Percentiles rank a stretch among this genome's conserved stretches.
These are phyloP conservation scores for Claviceps sp. DNA, from an alignment of 2,329 filamentous ascomycete genomes.

Conservation along the genomic window DNA sequence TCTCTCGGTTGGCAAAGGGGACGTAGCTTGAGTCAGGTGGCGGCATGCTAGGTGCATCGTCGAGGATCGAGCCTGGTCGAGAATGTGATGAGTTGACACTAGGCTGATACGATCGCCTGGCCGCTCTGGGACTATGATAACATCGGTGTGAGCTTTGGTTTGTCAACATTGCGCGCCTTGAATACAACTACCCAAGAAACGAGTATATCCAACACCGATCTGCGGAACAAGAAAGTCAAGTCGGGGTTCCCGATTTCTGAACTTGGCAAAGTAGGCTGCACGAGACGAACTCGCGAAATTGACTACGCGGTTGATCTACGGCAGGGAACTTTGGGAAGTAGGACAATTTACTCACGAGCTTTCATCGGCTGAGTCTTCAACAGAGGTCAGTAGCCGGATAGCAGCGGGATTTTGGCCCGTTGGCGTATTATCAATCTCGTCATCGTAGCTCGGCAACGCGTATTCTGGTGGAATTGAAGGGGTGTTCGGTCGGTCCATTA, in stretches of 20 bases:
- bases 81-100: slow-evolving; percentile 36
- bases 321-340: background rate
- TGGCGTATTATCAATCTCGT: slow-evolving; percentile 37
- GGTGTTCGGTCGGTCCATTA: slow-evolving; percentile 37
- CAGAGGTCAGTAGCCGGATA: slow-evolving; percentile 48
- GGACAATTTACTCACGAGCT: slow-evolving; percentile 40
- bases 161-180: background rate
- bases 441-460: slow-evolving; percentile 41
- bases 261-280: background rate
- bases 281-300: background rate
- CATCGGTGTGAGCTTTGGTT: slow-evolving; percentile 25
- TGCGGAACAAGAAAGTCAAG: background rate
- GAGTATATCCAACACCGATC: background rate
- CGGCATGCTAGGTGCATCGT: slow-evolving; percentile 43
- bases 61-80: slow-evolving; percentile 36
- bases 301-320: background rate
- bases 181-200: slow-evolving; percentile 21
- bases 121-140: slow-evolving; percentile 26
- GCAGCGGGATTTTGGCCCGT: slow-evolving; percentile 36
- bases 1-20: slow-evolving; percentile 36
- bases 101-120: slow-evolving; percentile 36
- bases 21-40: slow-evolving; percentile 52
- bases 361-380: slow-evolving; percentile 40
- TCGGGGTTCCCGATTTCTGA: background rate
- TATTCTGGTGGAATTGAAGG: slow-evolving; percentile 45